Conservation (phyloP, 306 rosid genomes). For the Crotalaria pallida region DNA sequence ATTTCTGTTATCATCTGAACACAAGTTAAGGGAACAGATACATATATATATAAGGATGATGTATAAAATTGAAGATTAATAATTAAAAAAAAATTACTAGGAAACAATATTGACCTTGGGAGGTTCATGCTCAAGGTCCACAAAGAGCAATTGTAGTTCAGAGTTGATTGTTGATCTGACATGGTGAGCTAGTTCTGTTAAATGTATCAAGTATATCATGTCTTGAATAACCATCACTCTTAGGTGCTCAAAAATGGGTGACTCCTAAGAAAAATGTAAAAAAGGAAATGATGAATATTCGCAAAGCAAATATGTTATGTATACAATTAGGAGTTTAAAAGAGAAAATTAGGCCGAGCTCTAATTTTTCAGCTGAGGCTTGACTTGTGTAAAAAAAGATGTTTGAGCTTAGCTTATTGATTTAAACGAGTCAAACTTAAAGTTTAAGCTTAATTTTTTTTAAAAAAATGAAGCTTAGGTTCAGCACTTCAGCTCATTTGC, state of each 20-base stretch:
- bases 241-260: conserved; percentile 46
- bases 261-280: conserved; percentile 32
- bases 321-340: too few relatives aligned
- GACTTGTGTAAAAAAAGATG: too few relatives aligned
- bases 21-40: conserved; percentile 4
- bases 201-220: conserved; percentile 77
- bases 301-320: not conserved
- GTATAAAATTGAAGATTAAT: not conserved
- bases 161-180: conserved; percentile 45
- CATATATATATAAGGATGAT: not conserved
- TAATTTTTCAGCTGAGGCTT: too few relatives aligned
- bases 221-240: conserved; percentile 74
- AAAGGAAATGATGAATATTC: not conserved
- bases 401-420: too few relatives aligned
- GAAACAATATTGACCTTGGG: conserved; percentile 46
- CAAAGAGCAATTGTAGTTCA: conserved; percentile 48
- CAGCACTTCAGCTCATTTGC: too few relatives aligned
- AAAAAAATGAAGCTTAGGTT: too few relatives aligned
- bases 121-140: conserved; percentile 72
- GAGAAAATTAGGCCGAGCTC: too few relatives aligned
- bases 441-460: too few relatives aligned
- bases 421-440: too few relatives aligned
- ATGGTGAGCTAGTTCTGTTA: conserved; percentile 41
- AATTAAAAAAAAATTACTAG: not conserved
- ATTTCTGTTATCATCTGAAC: conserved; percentile 54